A percentile compares a stretch with the other conserved stretches of the same genome.
phyloP scores from a whole-genome alignment of 805 yeast genomes.

The Metschnikowia cerradonensis region DNA sequence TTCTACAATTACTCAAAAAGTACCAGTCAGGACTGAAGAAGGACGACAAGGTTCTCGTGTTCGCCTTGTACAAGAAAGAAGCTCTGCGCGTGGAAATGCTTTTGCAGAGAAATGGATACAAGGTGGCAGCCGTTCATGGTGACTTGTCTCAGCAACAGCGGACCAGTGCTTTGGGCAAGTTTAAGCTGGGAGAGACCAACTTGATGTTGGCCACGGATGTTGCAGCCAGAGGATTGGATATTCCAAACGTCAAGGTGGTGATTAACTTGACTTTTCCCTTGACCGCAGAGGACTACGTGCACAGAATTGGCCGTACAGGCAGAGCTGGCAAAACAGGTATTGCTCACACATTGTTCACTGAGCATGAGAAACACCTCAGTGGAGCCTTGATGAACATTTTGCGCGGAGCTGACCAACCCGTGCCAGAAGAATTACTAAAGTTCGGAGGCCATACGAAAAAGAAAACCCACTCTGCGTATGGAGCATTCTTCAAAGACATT shows the following conservation, averaged over 20 bases:
- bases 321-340: constrained; percentile 95
- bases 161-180: constrained; percentile 77
- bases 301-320: constrained; percentile 96
- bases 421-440: constrained; percentile 90
- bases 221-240: constrained; percentile 96
- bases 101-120: constrained; percentile 66
- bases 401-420: constrained; percentile 91
- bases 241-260: constrained; percentile 94
- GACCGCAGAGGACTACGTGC: constrained; percentile 95
- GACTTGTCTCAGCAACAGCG: constrained; percentile 91
- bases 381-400: constrained; percentile 91
- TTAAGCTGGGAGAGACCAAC: constrained; percentile 74
- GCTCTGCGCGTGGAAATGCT: constrained; percentile 85
- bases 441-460: constrained; percentile 98
- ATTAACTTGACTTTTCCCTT: constrained; percentile 94
- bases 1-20: constrained; percentile 66
- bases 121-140: constrained; percentile 93
- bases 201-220: constrained; percentile 94
- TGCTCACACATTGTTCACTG: constrained; percentile 94
- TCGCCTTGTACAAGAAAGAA: constrained; percentile 95
- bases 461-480: constrained; percentile 97
- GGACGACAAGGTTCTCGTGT: constrained; percentile 81
- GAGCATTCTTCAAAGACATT: constrained; percentile 93
- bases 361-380: constrained; percentile 91
- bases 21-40: constrained; percentile 63